Percentiles rank a stretch among this genome's conserved stretches.
These are phyloP conservation scores for Phytopythium litorale DNA, from an alignment of 352 stramenopile species.

Conservation along the genomic window DNA sequence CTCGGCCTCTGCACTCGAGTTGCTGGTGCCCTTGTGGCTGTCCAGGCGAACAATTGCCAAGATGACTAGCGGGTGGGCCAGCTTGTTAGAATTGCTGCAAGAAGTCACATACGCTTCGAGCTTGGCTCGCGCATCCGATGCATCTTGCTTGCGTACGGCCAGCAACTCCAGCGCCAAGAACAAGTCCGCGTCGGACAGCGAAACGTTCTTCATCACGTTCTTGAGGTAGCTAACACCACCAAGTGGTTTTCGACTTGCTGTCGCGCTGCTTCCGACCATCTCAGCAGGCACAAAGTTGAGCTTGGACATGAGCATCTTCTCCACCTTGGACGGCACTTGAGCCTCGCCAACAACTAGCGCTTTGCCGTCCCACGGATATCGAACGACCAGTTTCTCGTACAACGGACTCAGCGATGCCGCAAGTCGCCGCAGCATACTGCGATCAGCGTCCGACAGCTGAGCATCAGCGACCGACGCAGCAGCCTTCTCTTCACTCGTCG, in stretches of 20 bases:
- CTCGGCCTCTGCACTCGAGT: conserved; percentile 13
- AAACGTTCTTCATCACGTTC: conserved; percentile 36
- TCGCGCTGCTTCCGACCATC: neutral
- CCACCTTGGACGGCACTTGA: conserved; percentile 28
- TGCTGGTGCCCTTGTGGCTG: conserved; percentile 14
- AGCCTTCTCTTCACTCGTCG: neutral
- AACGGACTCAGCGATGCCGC: conserved; percentile 20
- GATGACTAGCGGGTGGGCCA: conserved; percentile 53
- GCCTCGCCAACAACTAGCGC: conserved; percentile 25
- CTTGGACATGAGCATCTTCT: conserved; percentile 43
- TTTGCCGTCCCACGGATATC: conserved; percentile 48
- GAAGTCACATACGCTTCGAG: conserved; percentile 38
- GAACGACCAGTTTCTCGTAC: conserved; percentile 26
- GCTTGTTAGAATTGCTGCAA: conserved; percentile 8
- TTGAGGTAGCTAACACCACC: conserved; percentile 48
- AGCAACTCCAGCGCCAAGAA: conserved; percentile 60
- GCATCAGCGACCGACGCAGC: no score
- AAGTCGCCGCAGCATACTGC: conserved; percentile 21
- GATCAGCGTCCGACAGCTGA: conserved; percentile 9
- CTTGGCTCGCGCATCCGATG: conserved; percentile 16
- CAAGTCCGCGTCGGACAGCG: conserved; percentile 39
- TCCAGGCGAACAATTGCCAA: conserved; percentile 43
- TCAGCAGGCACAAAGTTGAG: conserved; percentile 22
- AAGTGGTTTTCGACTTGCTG: conserved; percentile 33
- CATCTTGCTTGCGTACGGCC: conserved; percentile 34